Base-by-base conservation (phyloP, 2,329 filamentous ascomycete genomes). In the Nannizzia gypsea region DNA sequence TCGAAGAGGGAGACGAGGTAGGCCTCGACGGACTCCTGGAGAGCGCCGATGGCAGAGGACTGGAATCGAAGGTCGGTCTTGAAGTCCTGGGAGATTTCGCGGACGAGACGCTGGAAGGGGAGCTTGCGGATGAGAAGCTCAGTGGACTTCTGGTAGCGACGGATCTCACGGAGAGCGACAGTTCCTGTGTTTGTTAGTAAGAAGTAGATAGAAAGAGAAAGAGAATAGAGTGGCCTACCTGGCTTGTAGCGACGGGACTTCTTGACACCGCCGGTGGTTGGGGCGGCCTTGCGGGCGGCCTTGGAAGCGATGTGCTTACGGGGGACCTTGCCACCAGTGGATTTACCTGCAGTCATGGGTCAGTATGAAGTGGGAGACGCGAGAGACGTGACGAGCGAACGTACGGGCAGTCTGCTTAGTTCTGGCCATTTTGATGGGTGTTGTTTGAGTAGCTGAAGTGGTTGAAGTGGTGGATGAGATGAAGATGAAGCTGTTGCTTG, bases 261-360 rank as follows among this genome's bases (percentile, higher is more conserved):
- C 88, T 93, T 93, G 84, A 92, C 88, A 86, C 88, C 88, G 72
- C 92, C 93, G 76, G 93, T 97, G 65, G 90, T 96, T 70, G 93
- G 93, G 64, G 93, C 92, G 71, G 87, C 90, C 87, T 99, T 99
- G 82, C 93, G 91, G 73, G 93, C 92, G 68, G 92, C 93, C 89
- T 96, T 96, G 83, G 91, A 96, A 71, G 92, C 92, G 74, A 97
- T 90, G 85, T 96, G 91, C 89, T 99, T 99, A 79, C 83, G 82
- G 69, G 83, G 83, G 72, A 83, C 83, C 78, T 86, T 86, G 80
- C 83, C 83, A 84, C 83, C 83, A 75, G 83, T 85, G 74, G 82
- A 84, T 80, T 96, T 87, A 77, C 84, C 83, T 84, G 71, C 44
- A 64, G 31, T 36, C 31, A 61, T 66, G 59, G 65, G 65, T 69